Evolutionary conservation across 352 stramenopile species (phyloP), one percentile per base, ranked within the genome.

Genomic region (Phytophthora aleatoria): DNA sequence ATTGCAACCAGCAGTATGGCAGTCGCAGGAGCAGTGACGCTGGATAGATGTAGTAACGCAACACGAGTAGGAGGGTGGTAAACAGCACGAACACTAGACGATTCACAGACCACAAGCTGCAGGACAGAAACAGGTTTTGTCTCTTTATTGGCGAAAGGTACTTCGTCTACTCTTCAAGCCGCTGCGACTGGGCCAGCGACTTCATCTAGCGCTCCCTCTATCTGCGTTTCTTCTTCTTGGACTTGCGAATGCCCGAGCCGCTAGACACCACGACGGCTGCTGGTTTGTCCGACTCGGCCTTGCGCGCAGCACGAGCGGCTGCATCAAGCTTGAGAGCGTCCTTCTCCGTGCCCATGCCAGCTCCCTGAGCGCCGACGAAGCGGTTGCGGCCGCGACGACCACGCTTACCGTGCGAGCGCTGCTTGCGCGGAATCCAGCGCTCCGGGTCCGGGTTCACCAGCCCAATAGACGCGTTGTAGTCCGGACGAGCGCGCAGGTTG

Each of bases 141-240:
- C 39, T 55, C 55, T 69, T 55, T 62, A 67, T 68, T 41, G 45
- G 38, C 42, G 9, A 57, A 60, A 47, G 38, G 24, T 38, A 59
- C 50, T 16, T 52, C 10, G 36, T 56, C 9, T 58, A 58, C 30
- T 57, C 42, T 61, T 51, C 44, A 63, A 57, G 41, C 38, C 48
- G 24, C 54, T 61, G 47, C 28, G n/a, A 50, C 16, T 49, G 27
- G 24, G 39, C 2, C 45, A 33, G 43, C 38, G 15, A 63, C 64
- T 57, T 44, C n/a, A 51, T 50, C 44, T 64, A 54, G 49, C 13
- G 15, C 47, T 71, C 41, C 42, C 55, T 73, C 33, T 77, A 91
- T 91, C 82, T 90, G 66, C 83, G 76, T 77, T 93, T 93, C 77
- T 93, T 93, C 75, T 91, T 93, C 75, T 89, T 89, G 24, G 80